Base-by-base conservation (phyloP, 2,329 filamentous ascomycete genomes). In the Alternaria arbusti region DNA sequence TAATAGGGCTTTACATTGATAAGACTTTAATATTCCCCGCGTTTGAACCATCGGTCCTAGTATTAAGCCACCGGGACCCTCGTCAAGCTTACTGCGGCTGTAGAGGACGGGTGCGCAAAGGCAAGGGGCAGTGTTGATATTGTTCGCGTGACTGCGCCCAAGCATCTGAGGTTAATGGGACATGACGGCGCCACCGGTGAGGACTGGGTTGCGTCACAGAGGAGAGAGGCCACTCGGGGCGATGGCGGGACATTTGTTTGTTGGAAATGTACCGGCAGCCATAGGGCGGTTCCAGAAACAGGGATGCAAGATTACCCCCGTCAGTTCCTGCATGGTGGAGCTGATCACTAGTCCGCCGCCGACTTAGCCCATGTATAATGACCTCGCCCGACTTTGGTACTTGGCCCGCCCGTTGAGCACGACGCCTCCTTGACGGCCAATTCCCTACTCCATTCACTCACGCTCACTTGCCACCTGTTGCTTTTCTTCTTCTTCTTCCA, bases 251-350 rank as follows among this genome's bases (percentile, higher is more conserved):
- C 28, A 28, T 52, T 60, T 49, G 49, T 49, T 12, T 56, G 46
- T 61, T 65, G 56, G 65, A 64, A 70, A 67, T 54, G 25, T 23
- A 26, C 23, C 44, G 10, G 50, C 66, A 51, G 57, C 65, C 55
- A 69, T 69, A 64, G 64, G 69, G 65, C 65, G 49, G 54, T 67
- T 65, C 59, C 25, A 60, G 59, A 60, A 59, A 52, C 54, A 57
- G 59, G 67, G 64, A 68, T 59, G 56, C 45, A 50, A 46, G 54
- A 54, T 43, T 45, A 51, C 28, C 20, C 56, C 56, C 45, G 56
- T 43, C 45, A 63, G 67, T 68, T 68, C 67, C 67, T 70, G 67
- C 67, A 70, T 63, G 63, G 59, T 57, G 62, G 59, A 47, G 56
- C 55, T 46, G 56, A 63, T 57, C 57, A 51, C 67, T 69, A 68